Base-by-base conservation (phyloP, 164 flowering plant genomes). In the Magnolia changhungtana region DNA sequence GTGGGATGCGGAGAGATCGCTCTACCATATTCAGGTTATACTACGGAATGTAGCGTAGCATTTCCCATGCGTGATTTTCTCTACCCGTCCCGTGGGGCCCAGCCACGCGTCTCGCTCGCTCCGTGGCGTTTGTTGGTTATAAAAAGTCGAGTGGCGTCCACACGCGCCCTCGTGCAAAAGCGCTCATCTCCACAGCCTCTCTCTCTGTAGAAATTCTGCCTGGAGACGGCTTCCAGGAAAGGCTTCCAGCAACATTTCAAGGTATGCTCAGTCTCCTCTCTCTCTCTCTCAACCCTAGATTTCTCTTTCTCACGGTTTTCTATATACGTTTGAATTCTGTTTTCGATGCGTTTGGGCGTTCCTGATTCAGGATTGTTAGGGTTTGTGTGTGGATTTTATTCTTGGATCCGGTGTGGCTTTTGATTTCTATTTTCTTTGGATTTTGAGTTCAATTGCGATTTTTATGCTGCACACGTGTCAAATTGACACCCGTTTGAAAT, bases 131-230 rank as follows among this genome's bases (percentile, higher is more conserved):
- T 55, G 13, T 16, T 8, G 13, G 1, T 11, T 55, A 11, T 8
- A 8, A 50, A 8, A 50, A 11, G 65, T 74, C 84, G 76, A 63
- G 78, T 79, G 84, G 21, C 61, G 19, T 16, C 68, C 84, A 82
- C 84, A 73, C 80, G 80, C 82, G n/a, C 50, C 80, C 61, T 37
- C 75, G 80, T 79, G 80, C 63, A 52, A 24, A 14, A 58, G 23
- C 19, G 19, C 1, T 72, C 37, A 37, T 19, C 63, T 20, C 66
- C 79, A 27, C 63, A 23, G 7, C 61, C 71, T 27, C 24, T 72
- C 27, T 59, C 71, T 16, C 16, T 50, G 19, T 70, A 55, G 16
- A 55, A 55, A 55, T 11, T 55, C 61, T 11, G 0, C 61, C 14
- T 16, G 18, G 61, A 16, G 13, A 55, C 61, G 61, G 16, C 61